Evolutionary conservation across 208 protist species (phyloP), one percentile per base, ranked within the genome.

Genomic region (Wallacemonas sp.): DNA sequence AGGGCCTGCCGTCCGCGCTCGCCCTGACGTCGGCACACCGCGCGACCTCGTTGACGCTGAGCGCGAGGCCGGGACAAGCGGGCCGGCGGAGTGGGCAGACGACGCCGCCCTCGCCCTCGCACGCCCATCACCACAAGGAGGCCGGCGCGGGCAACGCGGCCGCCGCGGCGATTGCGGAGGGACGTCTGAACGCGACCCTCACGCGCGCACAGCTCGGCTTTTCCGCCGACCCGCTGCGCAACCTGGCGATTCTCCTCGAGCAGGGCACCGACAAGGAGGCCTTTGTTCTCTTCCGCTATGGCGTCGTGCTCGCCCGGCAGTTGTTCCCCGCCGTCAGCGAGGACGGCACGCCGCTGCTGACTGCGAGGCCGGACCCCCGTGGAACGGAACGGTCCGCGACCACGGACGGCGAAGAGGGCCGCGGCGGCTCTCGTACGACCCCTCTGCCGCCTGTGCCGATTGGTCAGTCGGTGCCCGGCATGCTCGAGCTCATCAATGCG

Each of bases 191-290:
- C 3, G 59, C 26, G 7, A 18, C 50, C 11, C 14, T 74, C 31
- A 23, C 69, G 10, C 84, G 88, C 2, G 65, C 85, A 52, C 72
- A 64, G 12, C 49, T 29, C 14, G 81, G 81, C 44, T 91, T 91
- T 65, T 57, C 75, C 1, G 52, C 74, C 11, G 65, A 87, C 26
- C 70, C 74, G 2, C 4, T 76, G 12, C 57, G 59, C 36, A 79
- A 79, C 57, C 57, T 91, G 16, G 64, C 42, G 2, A 66, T 91
- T 14, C 77, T 94, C 20, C 42, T 84, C n/a, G 29, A 79, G 22
- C 83, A 92, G 31, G 83, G 81, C 12, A 16, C 46, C 1, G 89
- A 94, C 62, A 76, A 80, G 42, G 89, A 94, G 76, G 78, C 77
- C 28, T 91, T 80, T 50, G 46, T 72, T 14, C 57, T 89, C 2